Evolutionary conservation across 306 rosid species (phyloP).

Genomic region (Urtica urens): DNA sequence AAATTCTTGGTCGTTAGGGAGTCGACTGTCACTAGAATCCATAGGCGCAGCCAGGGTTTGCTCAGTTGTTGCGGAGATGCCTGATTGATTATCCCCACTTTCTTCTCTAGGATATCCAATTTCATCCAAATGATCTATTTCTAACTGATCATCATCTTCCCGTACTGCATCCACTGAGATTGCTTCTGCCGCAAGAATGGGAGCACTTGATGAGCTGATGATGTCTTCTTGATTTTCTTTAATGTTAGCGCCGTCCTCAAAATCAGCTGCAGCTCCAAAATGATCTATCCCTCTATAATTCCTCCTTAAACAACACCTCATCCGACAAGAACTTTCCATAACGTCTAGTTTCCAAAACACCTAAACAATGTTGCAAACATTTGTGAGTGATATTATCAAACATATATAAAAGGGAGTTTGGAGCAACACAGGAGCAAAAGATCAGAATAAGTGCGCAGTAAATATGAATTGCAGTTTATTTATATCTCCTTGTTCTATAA

Average conservation of each 20-base stretch:
- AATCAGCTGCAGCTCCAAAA: slow-evolving; percentile 79
- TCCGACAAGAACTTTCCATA: slow-evolving; percentile 87
- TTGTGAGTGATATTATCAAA: background rate
- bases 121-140: slow-evolving; percentile 45
- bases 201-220: slow-evolving; percentile 44
- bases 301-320: slow-evolving; percentile 77
- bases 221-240: slow-evolving; percentile 32
- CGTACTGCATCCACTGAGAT: slow-evolving; percentile 52
- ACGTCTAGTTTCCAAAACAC: slow-evolving; percentile 94
- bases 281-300: slow-evolving; percentile 83
- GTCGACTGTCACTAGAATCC: slow-evolving; percentile 37
- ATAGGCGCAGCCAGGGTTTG: slow-evolving; percentile 27
- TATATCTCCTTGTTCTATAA: too few species aligned
- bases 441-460: too few species aligned
- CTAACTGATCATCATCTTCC: slow-evolving; percentile 58
- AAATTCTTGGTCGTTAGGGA: slow-evolving; percentile 36
- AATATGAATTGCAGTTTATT: too few species aligned
- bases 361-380: slow-evolving; percentile 24
- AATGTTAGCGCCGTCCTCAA: slow-evolving; percentile 40
- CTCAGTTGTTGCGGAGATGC: slow-evolving; percentile 35
- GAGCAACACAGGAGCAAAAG: background rate
- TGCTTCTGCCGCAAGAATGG: slow-evolving; percentile 66
- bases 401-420: slow-evolving; percentile 10
- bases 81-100: slow-evolving; percentile 33
- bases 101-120: slow-evolving; percentile 28